Conservation (phyloP, 805 yeast genomes). For the Torulaspora franciscae region DNA sequence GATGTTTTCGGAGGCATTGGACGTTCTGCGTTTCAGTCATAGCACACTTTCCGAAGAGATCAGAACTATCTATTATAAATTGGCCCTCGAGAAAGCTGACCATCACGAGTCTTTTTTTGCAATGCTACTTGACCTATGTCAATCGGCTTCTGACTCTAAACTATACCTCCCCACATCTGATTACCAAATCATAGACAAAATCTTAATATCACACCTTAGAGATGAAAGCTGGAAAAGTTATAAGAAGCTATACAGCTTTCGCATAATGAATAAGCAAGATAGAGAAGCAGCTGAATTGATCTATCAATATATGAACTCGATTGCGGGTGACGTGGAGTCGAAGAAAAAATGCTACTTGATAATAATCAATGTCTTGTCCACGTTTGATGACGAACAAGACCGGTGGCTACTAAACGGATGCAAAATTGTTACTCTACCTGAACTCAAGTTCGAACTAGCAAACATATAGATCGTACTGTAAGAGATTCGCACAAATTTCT, state of each 20-base stretch:
- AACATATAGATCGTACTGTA: constrained; percentile 5
- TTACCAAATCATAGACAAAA: constrained; percentile 25
- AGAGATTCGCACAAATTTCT: background rate
- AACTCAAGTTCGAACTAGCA: constrained; percentile 22
- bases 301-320: constrained; percentile 18
- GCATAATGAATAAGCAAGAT: constrained; percentile 27
- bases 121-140: constrained; percentile 22
- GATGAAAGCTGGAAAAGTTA: constrained; percentile 22
- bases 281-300: constrained; percentile 32
- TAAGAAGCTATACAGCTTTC: constrained; percentile 28
- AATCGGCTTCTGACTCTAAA: constrained; percentile 4
- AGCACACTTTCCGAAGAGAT: constrained; percentile 17
- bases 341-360: constrained; percentile 25
- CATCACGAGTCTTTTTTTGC: constrained; percentile 23
- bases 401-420: constrained; percentile 32
- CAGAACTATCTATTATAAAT: constrained; percentile 23
- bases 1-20: constrained; percentile 29
- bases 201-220: constrained; percentile 17
- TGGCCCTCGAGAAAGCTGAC: constrained; percentile 16
- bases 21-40: constrained; percentile 31
- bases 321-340: constrained; percentile 8
- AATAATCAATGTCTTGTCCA: constrained; percentile 27
- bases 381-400: constrained; percentile 25
- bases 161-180: constrained; percentile 24
- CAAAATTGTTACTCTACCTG: constrained; percentile 24